These are phyloP conservation scores for Nitzschia sp. DNA, from an alignment of 108 stramenopile genomes.

Conservation along the genomic window DNA sequence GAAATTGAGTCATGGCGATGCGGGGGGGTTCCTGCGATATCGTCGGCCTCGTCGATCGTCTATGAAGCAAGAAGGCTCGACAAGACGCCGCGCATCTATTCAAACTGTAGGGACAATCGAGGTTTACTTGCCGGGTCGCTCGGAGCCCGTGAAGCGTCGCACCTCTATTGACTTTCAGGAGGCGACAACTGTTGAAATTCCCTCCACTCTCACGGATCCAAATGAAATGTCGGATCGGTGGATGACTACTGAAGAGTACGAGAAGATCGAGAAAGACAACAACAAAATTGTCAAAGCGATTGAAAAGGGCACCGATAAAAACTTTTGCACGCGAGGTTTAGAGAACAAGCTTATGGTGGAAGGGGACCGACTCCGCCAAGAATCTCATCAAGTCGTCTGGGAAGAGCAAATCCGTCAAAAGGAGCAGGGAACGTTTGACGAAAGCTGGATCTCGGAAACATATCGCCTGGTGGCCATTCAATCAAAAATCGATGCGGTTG, in stretches of 20 bases:
- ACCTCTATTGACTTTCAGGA: constrained; percentile 16
- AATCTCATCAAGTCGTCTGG: constrained; percentile 8
- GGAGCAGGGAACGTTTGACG: constrained; percentile 2
- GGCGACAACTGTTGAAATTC: neutral
- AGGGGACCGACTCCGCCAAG: neutral
- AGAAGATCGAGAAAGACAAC: constrained; percentile 13
- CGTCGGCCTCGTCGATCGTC: constrained; percentile 6
- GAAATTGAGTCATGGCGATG: neutral
- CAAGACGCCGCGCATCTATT: neutral
- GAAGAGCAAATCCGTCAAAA: constrained; percentile 15
- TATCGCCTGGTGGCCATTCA: constrained; percentile 4
- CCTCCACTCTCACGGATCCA: neutral
- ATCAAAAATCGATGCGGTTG: constrained; percentile 19
- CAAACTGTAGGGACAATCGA: neutral
- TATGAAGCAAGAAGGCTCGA: constrained; percentile 9
- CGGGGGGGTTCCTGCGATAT: neutral
- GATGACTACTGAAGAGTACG: constrained; percentile 7
- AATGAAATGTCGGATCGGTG: neutral
- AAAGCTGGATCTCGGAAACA: neutral
- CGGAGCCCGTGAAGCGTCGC: neutral
- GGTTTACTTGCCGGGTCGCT: neutral
- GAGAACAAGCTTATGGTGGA: neutral
- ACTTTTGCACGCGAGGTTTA: constrained; percentile 20
- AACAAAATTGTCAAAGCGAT: constrained; percentile 8
- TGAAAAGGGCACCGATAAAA: constrained; percentile 21